Evolutionary conservation across 140 eudicot species (phyloP).

Genomic region (Anethum foeniculum): DNA sequence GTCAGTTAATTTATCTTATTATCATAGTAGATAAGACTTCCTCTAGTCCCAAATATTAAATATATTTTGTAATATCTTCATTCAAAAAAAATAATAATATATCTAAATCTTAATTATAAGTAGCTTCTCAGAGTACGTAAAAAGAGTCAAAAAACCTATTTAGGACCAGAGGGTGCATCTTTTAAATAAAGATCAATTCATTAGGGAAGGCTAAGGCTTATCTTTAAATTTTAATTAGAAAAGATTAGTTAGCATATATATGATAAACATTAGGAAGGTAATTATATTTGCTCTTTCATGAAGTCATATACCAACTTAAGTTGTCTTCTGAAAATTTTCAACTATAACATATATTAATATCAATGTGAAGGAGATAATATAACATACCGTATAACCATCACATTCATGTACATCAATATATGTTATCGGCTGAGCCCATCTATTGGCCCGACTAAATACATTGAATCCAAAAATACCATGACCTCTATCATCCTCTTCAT

Average conservation of each 20-base stretch:
- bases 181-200: not conserved
- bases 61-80: too few species aligned
- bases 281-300: not conserved
- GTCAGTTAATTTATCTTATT: too few species aligned
- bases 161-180: not conserved
- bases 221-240: not conserved
- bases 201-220: not conserved
- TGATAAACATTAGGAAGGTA: not conserved
- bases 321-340: not conserved
- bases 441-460: constrained; percentile 52
- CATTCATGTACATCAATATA: constrained; percentile 68
- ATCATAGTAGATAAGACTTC: not conserved
- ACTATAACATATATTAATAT: not conserved
- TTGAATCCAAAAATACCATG: constrained; percentile 65
- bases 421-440: constrained; percentile 96
- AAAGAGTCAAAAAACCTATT: not conserved
- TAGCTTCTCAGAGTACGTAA: not conserved
- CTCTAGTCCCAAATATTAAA: not conserved
- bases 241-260: not conserved
- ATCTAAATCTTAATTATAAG: not conserved
- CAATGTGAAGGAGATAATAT: not conserved
- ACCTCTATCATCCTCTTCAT: constrained; percentile 74
- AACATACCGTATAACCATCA: constrained; percentile 67
- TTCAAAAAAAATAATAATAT: too few species aligned
- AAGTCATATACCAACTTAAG: not conserved